Conservation (phyloP, 2,329 filamentous ascomycete species). For the Dendryphion nanum region DNA sequence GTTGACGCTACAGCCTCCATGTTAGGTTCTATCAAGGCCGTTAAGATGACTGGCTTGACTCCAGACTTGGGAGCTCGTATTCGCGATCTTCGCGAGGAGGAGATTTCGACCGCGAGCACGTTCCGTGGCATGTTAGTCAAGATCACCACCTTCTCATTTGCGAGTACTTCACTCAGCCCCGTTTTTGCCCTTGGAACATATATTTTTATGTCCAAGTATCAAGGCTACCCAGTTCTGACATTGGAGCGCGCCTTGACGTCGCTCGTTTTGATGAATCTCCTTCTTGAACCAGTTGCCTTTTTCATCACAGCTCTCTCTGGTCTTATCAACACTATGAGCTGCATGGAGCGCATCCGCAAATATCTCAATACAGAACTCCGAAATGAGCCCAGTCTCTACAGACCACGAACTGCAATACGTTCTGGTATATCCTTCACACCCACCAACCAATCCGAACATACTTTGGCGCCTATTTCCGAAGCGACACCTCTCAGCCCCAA, state of each 20-base stretch:
- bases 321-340: slow-evolving; percentile 12
- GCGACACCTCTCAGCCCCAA: background rate
- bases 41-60: slow-evolving; percentile 14
- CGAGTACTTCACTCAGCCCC: slow-evolving; percentile 11
- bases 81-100: slow-evolving; percentile 7
- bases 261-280: slow-evolving; percentile 8
- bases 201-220: slow-evolving; percentile 11
- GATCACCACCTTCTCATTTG: slow-evolving; percentile 6
- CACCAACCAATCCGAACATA: background rate
- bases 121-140: slow-evolving; percentile 12
- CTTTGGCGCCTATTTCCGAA: background rate
- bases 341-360: slow-evolving; percentile 11
- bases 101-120: slow-evolving; percentile 9
- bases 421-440: background rate
- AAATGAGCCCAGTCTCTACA: slow-evolving; percentile 3
- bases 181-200: slow-evolving; percentile 9
- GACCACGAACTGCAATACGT: background rate
- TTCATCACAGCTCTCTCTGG: slow-evolving; percentile 13
- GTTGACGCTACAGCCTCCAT: slow-evolving; percentile 13
- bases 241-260: slow-evolving; percentile 9
- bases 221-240: slow-evolving; percentile 7
- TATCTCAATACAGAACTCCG: slow-evolving; percentile 10
- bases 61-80: slow-evolving; percentile 6
- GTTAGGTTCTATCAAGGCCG: slow-evolving; percentile 12
- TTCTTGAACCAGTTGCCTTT: slow-evolving; percentile 11